These are phyloP conservation scores for Coelastrella sp. DNA, from an alignment of 139 green algal species.

Conservation along the genomic window DNA sequence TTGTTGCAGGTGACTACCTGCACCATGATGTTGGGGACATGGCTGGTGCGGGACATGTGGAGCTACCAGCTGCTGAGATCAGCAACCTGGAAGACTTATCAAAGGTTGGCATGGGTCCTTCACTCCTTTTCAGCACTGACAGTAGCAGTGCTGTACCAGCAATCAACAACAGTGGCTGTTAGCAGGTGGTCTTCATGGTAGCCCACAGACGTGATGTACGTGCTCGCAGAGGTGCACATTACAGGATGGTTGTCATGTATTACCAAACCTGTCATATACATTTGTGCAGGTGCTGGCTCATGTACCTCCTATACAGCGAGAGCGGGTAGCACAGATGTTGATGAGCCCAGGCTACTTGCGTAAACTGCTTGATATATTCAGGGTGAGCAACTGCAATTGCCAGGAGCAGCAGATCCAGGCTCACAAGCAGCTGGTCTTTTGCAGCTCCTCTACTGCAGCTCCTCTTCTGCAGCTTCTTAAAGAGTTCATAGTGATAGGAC, in stretches of 20 bases:
- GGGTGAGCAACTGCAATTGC: conserved; percentile 50
- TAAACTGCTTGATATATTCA: conserved; percentile 90
- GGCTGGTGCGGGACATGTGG: background rate
- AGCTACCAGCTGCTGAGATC: conserved; percentile 87
- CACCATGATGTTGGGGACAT: conserved; percentile 33
- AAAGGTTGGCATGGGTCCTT: conserved; percentile 60
- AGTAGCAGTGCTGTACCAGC: background rate
- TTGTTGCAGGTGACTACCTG: conserved; percentile 46
- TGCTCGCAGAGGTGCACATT: background rate
- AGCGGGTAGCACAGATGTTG: conserved; percentile 79
- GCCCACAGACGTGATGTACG: background rate
- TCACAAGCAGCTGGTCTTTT: background rate
- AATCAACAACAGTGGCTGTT: background rate
- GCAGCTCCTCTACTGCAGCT: too few species aligned
- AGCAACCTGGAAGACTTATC: conserved; percentile 84
- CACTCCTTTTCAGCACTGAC: background rate
- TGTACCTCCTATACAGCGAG: conserved; percentile 78
- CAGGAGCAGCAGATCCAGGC: background rate
- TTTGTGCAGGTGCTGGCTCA: conserved; percentile 69
- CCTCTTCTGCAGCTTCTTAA: too few species aligned
- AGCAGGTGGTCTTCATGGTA: background rate
- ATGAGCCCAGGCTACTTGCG: conserved; percentile 70
- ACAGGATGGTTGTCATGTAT: background rate
- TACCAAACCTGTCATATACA: background rate
- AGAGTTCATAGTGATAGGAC: too few species aligned